A percentile compares a stretch with the other conserved stretches of the same genome.
Evolutionary conservation across 2,329 filamentous ascomycete genomes (phyloP).

Genomic region (Phoma sp.): DNA sequence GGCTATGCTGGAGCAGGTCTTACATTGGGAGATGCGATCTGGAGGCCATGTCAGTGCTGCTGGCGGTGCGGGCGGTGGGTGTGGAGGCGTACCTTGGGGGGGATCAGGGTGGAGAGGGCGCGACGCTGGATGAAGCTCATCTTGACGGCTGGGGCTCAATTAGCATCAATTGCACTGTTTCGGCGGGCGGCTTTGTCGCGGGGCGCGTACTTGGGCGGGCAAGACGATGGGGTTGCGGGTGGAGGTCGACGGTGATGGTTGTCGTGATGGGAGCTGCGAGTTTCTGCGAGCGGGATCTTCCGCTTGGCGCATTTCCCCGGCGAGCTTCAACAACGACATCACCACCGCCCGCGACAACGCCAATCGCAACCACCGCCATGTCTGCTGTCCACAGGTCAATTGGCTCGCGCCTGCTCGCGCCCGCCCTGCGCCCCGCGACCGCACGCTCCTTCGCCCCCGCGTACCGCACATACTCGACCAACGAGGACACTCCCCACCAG

Average conservation of each 20-base stretch:
- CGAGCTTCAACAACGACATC: conserved; percentile 34
- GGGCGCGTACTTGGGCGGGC: conserved; percentile 42
- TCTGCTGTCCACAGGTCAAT: conserved; percentile 49
- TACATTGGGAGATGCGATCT: conserved; percentile 88
- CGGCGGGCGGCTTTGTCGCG: conserved; percentile 15
- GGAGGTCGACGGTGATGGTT: conserved; percentile 38
- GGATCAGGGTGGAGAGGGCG: conserved; percentile 97
- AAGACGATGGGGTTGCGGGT: conserved; percentile 45
- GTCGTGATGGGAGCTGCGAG: conserved; percentile 40
- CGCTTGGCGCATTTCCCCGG: conserved; percentile 18
- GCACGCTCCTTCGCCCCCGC: conserved; percentile 29
- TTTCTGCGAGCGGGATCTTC: conserved; percentile 31
- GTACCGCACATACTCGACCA: conserved; percentile 43
- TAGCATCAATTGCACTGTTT: conserved; percentile 42
- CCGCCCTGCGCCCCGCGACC: conserved; percentile 37
- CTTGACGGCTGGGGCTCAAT: conserved; percentile 58
- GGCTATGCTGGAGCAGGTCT: conserved; percentile 47
- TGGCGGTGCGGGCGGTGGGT: conserved; percentile 12
- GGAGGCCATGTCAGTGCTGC: conserved; percentile 47
- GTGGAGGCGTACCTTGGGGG: conserved; percentile 80
- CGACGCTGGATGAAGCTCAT: conserved; percentile 94
- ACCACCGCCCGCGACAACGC: conserved; percentile 17
- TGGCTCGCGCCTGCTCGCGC: conserved; percentile 49
- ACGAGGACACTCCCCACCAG: conserved; percentile 27
- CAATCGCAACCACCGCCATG: conserved; percentile 41